Base-by-base conservation (phyloP, 352 stramenopile genomes). In the Elongisporangium anandrum region DNA sequence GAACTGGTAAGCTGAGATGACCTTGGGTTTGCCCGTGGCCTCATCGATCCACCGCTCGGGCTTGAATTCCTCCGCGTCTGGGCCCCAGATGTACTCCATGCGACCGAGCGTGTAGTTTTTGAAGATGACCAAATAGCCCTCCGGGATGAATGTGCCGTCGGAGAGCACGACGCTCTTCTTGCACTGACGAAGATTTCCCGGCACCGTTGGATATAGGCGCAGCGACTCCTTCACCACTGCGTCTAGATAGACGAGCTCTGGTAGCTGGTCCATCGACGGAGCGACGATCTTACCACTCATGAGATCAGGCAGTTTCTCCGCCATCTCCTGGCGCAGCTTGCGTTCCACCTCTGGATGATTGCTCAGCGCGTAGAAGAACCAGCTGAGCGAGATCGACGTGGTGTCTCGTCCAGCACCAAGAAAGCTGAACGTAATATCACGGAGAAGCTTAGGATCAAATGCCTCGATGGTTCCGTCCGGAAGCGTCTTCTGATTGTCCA, bases 381-480 rank as follows among this genome's bases (percentile, higher is more conserved):
- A 96, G n/a, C 68, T 66, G 34, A 96, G 63, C 13, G 66, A 81
- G 47, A 73, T 73, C 5, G 86, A 77, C 13, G 84, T 90, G 9
- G 87, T 93, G 55, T 92, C 86, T 3, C 84, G 76, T 9, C 82
- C 81, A 0, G 77, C 85, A 10, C 86, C 72, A 53, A 96, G 76
- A 54, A 95, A 92, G 57, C 82, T 92, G 23, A 94, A 60, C 6
- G 83, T 71, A 54, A 93, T 86, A 64, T 95, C 79, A 22, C 82
- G 78, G 2, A 92, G 52, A 34, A 79, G 67, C 23, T 63, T 62
- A 1, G 67, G 47, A 34, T 78, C 64, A 5, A 66, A 61, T 12
- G 56, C 64, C 19, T 64, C 70, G 56, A 67, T 59, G 1, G 66
- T 52, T 5, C 67, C 67, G 1, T 1, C 39, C 8, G 65, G 45